These are phyloP conservation scores for Diospyros lotus DNA, from an alignment of 148 eudicot species.

Conservation along the genomic window DNA sequence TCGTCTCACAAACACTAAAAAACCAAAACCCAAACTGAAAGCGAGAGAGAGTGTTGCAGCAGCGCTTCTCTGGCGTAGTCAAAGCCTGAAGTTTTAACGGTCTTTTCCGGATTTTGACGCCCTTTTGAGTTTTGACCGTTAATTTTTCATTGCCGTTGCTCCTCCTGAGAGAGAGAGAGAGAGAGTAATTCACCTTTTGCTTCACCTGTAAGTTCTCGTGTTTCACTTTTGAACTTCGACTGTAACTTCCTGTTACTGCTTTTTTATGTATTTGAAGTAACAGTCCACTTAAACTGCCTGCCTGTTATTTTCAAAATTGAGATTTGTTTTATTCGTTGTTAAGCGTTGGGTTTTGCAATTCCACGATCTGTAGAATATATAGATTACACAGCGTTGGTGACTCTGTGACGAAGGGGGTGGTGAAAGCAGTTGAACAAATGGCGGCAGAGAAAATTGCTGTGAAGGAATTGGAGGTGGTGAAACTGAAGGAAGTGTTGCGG, in stretches of 20 bases:
- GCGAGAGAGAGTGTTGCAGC: neutral
- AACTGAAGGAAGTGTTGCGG: slow-evolving; percentile 30
- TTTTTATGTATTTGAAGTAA: neutral
- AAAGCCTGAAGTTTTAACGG: neutral
- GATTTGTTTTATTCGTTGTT: neutral
- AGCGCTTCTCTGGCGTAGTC: neutral
- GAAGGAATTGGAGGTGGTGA: slow-evolving; percentile 56
- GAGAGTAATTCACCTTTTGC: neutral
- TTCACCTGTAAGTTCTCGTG: neutral
- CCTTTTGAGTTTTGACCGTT: neutral
- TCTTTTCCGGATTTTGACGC: neutral
- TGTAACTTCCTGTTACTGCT: neutral
- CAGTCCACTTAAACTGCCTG: neutral
- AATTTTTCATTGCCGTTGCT: neutral
- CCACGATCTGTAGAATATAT: neutral
- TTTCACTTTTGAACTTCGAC: neutral
- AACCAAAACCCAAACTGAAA: neutral
- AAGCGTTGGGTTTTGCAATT: neutral
- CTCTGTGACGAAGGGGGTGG: slow-evolving; percentile 76
- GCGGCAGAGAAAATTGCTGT: slow-evolving; percentile 47
- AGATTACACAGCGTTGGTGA: slow-evolving; percentile 42
- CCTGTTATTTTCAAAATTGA: neutral
- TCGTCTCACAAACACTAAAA: neutral
- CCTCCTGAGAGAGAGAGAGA: neutral
- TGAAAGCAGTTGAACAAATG: slow-evolving; percentile 64